Conservation (phyloP, 2,329 filamentous ascomycete genomes). For the Botryosphaeria dothidea region DNA sequence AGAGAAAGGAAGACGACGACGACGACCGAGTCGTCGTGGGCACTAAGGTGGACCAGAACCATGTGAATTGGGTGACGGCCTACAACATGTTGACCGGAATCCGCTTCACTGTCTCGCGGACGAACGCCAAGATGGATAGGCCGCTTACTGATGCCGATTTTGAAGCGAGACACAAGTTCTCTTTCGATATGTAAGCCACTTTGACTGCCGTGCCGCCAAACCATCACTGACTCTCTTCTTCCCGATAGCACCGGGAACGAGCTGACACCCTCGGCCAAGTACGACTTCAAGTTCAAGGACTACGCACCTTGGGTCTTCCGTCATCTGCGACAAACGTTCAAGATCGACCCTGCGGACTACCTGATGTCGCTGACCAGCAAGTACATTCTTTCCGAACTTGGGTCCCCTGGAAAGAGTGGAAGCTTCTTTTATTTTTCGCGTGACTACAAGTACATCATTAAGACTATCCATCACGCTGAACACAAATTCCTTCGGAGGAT, state of each 20-base stretch:
- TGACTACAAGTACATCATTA: constrained; percentile 99
- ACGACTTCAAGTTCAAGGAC: constrained; percentile 99
- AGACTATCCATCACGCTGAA: constrained; percentile 96
- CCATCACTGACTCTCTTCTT: neutral
- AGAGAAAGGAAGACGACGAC: constrained; percentile 84
- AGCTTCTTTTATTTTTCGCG: constrained; percentile 99
- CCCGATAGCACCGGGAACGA: constrained; percentile 81
- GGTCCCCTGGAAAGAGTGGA: constrained; percentile 95
- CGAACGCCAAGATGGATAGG: constrained; percentile 94
- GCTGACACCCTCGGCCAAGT: constrained; percentile 95
- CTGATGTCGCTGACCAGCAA: constrained; percentile 98
- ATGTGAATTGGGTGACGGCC: constrained; percentile 95
- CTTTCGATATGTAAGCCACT: constrained; percentile 85
- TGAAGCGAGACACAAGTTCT: constrained; percentile 92
- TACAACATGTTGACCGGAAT: constrained; percentile 99
- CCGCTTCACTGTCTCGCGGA: constrained; percentile 91
- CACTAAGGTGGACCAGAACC: constrained; percentile 95
- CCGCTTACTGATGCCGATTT: constrained; percentile 91
- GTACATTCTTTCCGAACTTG: constrained; percentile 95
- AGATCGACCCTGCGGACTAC: constrained; percentile 94
- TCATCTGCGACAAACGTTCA: constrained; percentile 82
- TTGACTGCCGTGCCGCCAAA: constrained; percentile 16
- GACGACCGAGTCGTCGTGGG: constrained; percentile 88
- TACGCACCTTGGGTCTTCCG: constrained; percentile 99
- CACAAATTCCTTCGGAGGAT: constrained; percentile 85